Conservation (phyloP, 2,329 filamentous ascomycete species). For the Pseudocercospora macadamiae region DNA sequence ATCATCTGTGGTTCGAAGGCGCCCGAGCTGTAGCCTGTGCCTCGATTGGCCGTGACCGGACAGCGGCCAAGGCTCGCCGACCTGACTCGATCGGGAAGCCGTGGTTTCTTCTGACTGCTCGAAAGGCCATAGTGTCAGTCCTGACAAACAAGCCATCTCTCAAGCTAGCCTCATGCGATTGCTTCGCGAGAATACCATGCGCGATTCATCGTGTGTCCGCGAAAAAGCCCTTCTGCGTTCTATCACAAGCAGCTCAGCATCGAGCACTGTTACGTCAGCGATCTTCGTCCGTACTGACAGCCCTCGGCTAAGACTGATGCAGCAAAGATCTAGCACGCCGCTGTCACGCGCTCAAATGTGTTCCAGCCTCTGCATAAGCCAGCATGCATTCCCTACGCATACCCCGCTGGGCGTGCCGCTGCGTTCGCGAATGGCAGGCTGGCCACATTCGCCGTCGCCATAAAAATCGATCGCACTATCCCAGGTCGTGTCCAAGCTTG, state of each 20-base stretch:
- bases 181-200: background rate
- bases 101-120: background rate
- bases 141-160: background rate
- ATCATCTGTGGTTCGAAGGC: background rate
- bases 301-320: constrained; percentile 21
- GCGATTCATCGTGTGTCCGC: constrained; percentile 8
- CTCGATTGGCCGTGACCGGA: background rate
- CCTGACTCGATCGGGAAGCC: background rate
- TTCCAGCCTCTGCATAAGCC: constrained; percentile 19
- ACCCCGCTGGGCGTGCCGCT: constrained; percentile 22
- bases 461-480: background rate
- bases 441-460: constrained; percentile 2
- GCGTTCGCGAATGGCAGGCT: constrained; percentile 12
- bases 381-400: constrained; percentile 13
- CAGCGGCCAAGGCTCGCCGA: background rate
- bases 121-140: background rate
- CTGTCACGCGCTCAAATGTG: constrained; percentile 21
- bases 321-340: constrained; percentile 14
- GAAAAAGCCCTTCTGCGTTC: constrained; percentile 14
- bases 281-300: constrained; percentile 13
- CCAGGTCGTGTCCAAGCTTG: constrained; percentile 10
- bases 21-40: background rate
- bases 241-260: background rate
- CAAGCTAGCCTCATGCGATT: background rate
- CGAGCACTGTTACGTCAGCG: constrained; percentile 16